These are phyloP conservation scores for Colletotrichum coccodes DNA, from an alignment of 2,329 filamentous ascomycete species.

Conservation along the genomic window DNA sequence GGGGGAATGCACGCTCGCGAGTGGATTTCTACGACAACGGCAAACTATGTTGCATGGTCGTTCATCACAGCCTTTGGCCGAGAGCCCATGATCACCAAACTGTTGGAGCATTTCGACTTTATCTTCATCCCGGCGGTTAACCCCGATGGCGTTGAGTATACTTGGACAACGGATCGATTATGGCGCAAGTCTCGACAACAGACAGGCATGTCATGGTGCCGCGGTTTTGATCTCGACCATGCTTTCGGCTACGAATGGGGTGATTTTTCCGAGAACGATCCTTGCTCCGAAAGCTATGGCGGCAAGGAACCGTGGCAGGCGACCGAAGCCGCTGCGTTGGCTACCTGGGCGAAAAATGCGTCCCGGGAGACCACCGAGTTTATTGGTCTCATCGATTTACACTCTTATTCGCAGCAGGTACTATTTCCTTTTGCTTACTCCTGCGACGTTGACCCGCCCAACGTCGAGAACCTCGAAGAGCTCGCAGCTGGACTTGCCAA, in stretches of 20 bases:
- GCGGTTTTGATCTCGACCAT: constrained; percentile 89
- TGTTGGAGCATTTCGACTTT: constrained; percentile 87
- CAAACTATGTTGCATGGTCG: constrained; percentile 90
- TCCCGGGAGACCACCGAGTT: constrained; percentile 79
- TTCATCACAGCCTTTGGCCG: constrained; percentile 87
- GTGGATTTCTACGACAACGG: constrained; percentile 94
- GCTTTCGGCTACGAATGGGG: constrained; percentile 85
- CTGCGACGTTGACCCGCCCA: constrained; percentile 81
- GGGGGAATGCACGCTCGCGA: constrained; percentile 94
- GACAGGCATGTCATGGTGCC: constrained; percentile 84
- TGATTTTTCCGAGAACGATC: constrained; percentile 69
- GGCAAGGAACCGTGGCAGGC: constrained; percentile 87
- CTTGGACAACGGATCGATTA: constrained; percentile 89
- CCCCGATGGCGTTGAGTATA: constrained; percentile 94
- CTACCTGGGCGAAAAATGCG: constrained; percentile 85
- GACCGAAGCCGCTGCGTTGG: constrained; percentile 78
- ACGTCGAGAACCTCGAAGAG: constrained; percentile 91
- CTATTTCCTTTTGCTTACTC: constrained; percentile 92
- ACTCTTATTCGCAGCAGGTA: constrained; percentile 95
- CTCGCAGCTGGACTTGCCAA: constrained; percentile 89
- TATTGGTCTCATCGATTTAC: constrained; percentile 87
- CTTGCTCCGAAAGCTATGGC: constrained; percentile 91
- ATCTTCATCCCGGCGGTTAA: constrained; percentile 91
- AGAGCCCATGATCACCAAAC: constrained; percentile 74
- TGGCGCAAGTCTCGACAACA: constrained; percentile 95